A percentile compares a stretch with the other conserved stretches of the same genome.
Evolutionary conservation across 2,329 filamentous ascomycete species (phyloP).

Genomic region (Beauveria medogensis): DNA sequence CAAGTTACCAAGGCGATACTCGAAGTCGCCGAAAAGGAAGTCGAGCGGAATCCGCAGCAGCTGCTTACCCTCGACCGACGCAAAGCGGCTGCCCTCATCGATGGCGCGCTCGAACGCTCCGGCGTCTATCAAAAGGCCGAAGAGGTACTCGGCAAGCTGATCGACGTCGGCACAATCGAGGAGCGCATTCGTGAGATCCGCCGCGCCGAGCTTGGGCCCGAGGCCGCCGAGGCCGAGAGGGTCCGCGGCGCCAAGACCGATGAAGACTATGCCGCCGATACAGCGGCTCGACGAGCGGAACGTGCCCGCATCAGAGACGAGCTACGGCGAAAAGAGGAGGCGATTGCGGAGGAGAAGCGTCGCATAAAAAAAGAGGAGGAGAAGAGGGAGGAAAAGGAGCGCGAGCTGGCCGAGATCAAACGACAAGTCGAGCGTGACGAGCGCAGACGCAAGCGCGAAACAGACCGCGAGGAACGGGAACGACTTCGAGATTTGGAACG

Average conservation of each 20-base stretch:
- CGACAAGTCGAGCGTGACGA: conserved; percentile 44
- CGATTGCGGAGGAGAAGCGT: conserved; percentile 54
- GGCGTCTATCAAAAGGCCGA: conserved; percentile 68
- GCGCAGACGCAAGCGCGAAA: conserved; percentile 41
- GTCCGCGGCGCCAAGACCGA: conserved; percentile 63
- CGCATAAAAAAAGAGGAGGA: conserved; percentile 50
- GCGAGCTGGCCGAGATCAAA: conserved; percentile 41
- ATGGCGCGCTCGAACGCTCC: conserved; percentile 68
- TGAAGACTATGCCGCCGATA: conserved; percentile 63
- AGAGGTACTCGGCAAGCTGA: conserved; percentile 56
- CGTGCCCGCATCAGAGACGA: conserved; percentile 56
- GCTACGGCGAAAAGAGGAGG: conserved; percentile 48
- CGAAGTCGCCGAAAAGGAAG: conserved; percentile 62
- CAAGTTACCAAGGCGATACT: conserved; percentile 59
- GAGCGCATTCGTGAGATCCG: conserved; percentile 61
- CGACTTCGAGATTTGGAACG: conserved; percentile 32
- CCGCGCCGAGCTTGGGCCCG: conserved; percentile 58
- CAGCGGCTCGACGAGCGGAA: conserved; percentile 49
- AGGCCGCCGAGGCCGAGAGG: conserved; percentile 58
- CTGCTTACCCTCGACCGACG: conserved; percentile 65
- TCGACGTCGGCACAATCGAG: conserved; percentile 62
- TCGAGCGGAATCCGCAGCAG: conserved; percentile 64
- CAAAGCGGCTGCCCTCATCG: conserved; percentile 67
- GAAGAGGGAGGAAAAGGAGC: conserved; percentile 39
- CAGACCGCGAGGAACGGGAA: conserved; percentile 49